Conservation (phyloP, 371 early-diverging fungal species). For the Syncephalis plumigaleata region DNA sequence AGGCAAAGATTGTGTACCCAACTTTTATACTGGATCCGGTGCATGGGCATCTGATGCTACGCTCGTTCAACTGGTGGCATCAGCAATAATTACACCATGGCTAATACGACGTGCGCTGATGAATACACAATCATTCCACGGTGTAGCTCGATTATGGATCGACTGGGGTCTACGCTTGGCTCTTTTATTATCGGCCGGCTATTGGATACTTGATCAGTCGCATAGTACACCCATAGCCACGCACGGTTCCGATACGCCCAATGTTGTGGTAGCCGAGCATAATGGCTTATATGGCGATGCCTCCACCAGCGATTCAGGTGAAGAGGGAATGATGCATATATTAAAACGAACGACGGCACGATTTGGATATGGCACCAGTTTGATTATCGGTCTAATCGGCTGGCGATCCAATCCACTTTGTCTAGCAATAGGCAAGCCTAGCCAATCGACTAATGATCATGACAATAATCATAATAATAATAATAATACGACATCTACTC, state of each 20-base stretch:
- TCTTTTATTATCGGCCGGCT: conserved; percentile 27
- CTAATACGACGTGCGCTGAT: conserved; percentile 11
- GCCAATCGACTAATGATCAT: conserved; percentile 3
- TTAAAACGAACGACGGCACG: conserved; percentile 22
- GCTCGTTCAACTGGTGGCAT: conserved; percentile 7
- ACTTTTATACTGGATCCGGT: conserved; percentile 30
- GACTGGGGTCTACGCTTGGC: conserved; percentile 22
- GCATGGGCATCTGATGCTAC: neutral
- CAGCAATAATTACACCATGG: conserved; percentile 15
- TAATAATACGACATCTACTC: conserved; percentile 8
- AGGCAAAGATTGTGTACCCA: conserved; percentile 46
- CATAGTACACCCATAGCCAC: too few relatives aligned
- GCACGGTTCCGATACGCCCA: too few relatives aligned
- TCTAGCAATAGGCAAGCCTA: conserved; percentile 18
- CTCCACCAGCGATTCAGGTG: too few relatives aligned
- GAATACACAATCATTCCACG: conserved; percentile 11
- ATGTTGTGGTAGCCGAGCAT: too few relatives aligned
- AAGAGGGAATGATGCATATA: neutral
- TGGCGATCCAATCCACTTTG: conserved; percentile 28
- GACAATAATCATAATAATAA: too few relatives aligned
- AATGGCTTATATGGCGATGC: too few relatives aligned
- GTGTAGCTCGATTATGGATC: conserved; percentile 16
- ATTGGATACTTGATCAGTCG: conserved; percentile 18
- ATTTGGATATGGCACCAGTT: conserved; percentile 21
- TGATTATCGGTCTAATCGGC: conserved; percentile 19